Evolutionary conservation across 179 eudicot genomes (phyloP), one percentile per base, ranked within the genome.

Genomic region (Camellia oleifera): DNA sequence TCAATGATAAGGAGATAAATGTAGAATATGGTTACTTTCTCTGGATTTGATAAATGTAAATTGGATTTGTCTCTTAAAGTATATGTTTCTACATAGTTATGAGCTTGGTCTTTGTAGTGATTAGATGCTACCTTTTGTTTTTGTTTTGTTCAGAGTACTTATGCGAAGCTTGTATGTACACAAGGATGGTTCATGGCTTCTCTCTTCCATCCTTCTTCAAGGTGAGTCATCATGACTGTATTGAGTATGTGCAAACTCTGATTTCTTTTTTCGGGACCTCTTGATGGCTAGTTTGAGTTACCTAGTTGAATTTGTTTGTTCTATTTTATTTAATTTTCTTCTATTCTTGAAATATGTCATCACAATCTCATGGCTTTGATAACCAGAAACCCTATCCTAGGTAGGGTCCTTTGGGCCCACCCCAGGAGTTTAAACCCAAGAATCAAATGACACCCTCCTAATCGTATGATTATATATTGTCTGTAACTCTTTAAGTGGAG

Each of bases 171-270:
- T 78, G 97, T 87, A 76, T 83, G 98, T 77, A 81, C 95, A 44
- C 99, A 95, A 84, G 99, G 99, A 84, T 94, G 98, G 98, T 92
- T 92, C 80, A 69, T 74, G 10, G 91, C 98, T 79, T 87, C 98
- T 57, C 94, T 89, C 58, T 58, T 80, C 77, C 95, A 95, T 82
- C 92, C 90, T 82, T 79, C 95, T 84, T 85, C 92, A 76, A 91
- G 80, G 99, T 95, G 78, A 89, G 97, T 85, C 40, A 32, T 32
- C 40, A 32, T 32, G 40, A 32, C 40, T 32, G 53, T 45, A 3
- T 75, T 61, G 69, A 3, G 2, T 56, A 46, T 61, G 13, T 45
- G 18, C 54, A 12, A 13, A n/a, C 10, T 2, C 17, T 42, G 0
- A 8, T 58, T 9, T 13, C 0, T 50, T 23, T 20, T 8, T 71